These are phyloP conservation scores for Aspergillus kassunensis DNA, from an alignment of 495 filamentous ascomycete species.

Conservation along the genomic window DNA sequence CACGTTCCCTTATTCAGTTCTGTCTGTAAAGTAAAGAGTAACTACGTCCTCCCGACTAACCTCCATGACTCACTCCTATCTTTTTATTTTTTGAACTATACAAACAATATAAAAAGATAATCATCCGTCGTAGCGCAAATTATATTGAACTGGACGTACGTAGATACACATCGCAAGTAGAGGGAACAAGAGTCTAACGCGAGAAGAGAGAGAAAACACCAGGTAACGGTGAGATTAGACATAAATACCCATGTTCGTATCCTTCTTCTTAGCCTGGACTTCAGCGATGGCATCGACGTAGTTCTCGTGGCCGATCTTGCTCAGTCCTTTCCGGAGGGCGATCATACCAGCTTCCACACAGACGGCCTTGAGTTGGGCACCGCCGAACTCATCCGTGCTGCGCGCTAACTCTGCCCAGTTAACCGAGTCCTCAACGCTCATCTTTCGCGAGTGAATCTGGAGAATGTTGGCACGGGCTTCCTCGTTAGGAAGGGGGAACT, in stretches of 20 bases:
- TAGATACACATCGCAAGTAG: constrained; percentile 30
- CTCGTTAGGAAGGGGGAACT: constrained; percentile 99
- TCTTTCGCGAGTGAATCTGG: constrained; percentile 95
- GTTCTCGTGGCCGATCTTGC: constrained; percentile 95
- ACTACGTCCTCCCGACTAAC: no score
- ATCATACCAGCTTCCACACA: constrained; percentile 99
- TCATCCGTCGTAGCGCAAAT: background rate
- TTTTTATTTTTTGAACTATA: background rate
- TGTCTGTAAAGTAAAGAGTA: no score
- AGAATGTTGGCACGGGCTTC: constrained; percentile 96
- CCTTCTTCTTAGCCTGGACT: constrained; percentile 98
- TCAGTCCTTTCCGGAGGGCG: constrained; percentile 84
- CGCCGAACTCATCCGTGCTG: constrained; percentile 98
- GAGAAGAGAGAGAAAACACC: background rate
- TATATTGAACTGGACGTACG: constrained; percentile 7
- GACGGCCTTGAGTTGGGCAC: constrained; percentile 95
- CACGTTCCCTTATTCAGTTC: no score
- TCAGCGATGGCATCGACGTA: constrained; percentile 98
- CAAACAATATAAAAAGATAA: background rate
- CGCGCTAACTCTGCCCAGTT: constrained; percentile 96
- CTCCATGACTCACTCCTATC: no score
- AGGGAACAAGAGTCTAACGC: background rate
- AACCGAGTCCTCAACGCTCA: constrained; percentile 89
- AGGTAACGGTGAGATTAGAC: constrained; percentile 36
- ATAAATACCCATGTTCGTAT: constrained; percentile 60